These are phyloP conservation scores for Acanthamoeba castellanii DNA, from an alignment of 208 protist genomes.

Conservation along the genomic window DNA sequence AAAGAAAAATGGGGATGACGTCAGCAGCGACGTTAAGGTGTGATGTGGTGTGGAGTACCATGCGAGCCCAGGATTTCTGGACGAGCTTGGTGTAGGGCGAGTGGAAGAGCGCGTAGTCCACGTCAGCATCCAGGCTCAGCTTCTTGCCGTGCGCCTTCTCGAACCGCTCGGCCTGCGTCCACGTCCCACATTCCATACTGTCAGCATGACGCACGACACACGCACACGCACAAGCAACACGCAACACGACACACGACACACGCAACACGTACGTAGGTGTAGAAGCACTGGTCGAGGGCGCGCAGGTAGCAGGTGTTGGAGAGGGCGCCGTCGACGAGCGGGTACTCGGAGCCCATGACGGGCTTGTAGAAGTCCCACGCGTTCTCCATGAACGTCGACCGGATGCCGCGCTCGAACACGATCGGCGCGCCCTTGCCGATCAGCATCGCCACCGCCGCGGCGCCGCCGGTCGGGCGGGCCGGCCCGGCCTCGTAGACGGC, in stretches of 20 bases:
- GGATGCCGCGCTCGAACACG: slow-evolving; percentile 84
- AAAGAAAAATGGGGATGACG: not conserved
- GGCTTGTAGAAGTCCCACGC: slow-evolving; percentile 96
- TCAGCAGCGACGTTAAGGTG: not conserved
- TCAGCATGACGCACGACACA: not conserved
- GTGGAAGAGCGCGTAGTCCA: slow-evolving; percentile 91
- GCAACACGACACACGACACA: not conserved
- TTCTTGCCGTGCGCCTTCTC: slow-evolving; percentile 28
- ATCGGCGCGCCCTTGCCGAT: slow-evolving; percentile 92
- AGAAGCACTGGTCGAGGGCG: slow-evolving; percentile 92
- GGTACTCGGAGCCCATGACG: slow-evolving; percentile 91
- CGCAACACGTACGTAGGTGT: slow-evolving; percentile 74
- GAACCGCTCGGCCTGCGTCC: not conserved
- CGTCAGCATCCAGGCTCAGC: slow-evolving; percentile 66
- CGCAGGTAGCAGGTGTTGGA: slow-evolving; percentile 92
- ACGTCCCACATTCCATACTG: not conserved
- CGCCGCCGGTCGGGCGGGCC: slow-evolving; percentile 83
- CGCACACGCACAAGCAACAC: not conserved
- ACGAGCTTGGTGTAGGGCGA: slow-evolving; percentile 94
- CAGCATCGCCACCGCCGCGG: slow-evolving; percentile 93
- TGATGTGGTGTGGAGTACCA: slow-evolving; percentile 84
- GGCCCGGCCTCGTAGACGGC: slow-evolving; percentile 90
- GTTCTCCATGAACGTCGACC: slow-evolving; percentile 89
- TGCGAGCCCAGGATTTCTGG: slow-evolving; percentile 90
- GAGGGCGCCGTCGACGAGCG: slow-evolving; percentile 91